Percentiles rank a stretch among this genome's conserved stretches.
Evolutionary conservation across 345 rosid species (phyloP).

Genomic region (Rhizophora apiculata): DNA sequence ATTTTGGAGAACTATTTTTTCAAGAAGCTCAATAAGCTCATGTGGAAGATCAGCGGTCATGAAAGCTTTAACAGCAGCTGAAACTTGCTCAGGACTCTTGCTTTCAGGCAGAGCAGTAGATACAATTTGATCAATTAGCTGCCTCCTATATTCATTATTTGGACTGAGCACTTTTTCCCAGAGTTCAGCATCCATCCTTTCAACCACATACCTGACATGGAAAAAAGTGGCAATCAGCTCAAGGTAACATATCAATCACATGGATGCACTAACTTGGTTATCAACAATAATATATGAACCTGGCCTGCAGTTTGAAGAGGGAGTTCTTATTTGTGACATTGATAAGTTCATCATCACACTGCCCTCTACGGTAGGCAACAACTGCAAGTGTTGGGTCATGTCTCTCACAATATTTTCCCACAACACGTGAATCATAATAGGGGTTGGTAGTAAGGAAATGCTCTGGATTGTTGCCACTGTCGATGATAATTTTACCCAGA

Average conservation of each 20-base stretch:
- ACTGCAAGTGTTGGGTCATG: slow-evolving; percentile 98
- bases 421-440: slow-evolving; percentile 87
- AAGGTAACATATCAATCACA: slow-evolving; percentile 5
- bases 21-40: slow-evolving; percentile 81
- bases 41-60: slow-evolving; percentile 84
- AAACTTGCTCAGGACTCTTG: slow-evolving; percentile 88
- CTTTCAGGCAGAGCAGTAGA: slow-evolving; percentile 92
- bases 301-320: slow-evolving; percentile 88
- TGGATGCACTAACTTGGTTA: neutral
- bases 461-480: slow-evolving; percentile 95
- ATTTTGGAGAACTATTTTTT: slow-evolving; percentile 94
- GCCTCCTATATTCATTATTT: slow-evolving; percentile 76
- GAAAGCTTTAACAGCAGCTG: slow-evolving; percentile 79
- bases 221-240: slow-evolving; percentile 22
- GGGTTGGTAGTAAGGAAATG: slow-evolving; percentile 94
- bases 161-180: slow-evolving; percentile 93
- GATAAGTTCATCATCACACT: slow-evolving; percentile 89
- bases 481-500: slow-evolving; percentile 94
- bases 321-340: slow-evolving; percentile 92
- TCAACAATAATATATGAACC: slow-evolving; percentile 42
- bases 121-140: slow-evolving; percentile 93
- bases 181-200: slow-evolving; percentile 91
- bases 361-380: slow-evolving; percentile 92
- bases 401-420: slow-evolving; percentile 96
- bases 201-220: slow-evolving; percentile 78